Evolutionary conservation across 805 yeast genomes (phyloP).

Genomic region (Brettanomyces nanus): DNA sequence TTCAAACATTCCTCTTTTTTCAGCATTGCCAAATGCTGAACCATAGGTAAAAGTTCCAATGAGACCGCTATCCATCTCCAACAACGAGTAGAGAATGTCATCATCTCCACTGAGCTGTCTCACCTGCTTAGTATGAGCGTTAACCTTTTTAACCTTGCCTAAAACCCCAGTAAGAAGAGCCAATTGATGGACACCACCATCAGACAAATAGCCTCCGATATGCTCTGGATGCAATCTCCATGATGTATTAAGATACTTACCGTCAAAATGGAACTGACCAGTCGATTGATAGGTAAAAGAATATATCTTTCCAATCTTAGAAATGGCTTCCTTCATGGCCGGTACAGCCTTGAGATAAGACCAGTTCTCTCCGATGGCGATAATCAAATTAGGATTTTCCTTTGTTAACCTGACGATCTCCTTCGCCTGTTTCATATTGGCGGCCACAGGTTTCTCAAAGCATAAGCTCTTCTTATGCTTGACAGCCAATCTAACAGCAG

Average conservation of each 20-base stretch:
- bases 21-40: constrained; percentile 78
- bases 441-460: constrained; percentile 91
- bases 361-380: constrained; percentile 84
- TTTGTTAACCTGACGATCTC: constrained; percentile 65
- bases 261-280: constrained; percentile 56
- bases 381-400: constrained; percentile 50
- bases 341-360: constrained; percentile 55
- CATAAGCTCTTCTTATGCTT: constrained; percentile 69
- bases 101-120: constrained; percentile 73
- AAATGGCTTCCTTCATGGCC: constrained; percentile 46
- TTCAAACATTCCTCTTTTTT: constrained; percentile 55
- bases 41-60: constrained; percentile 87
- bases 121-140: constrained; percentile 73
- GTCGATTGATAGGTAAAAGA: constrained; percentile 69
- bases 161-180: constrained; percentile 77
- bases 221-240: constrained; percentile 93
- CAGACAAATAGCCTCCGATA: constrained; percentile 86
- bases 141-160: constrained; percentile 63
- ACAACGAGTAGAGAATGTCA: constrained; percentile 69
- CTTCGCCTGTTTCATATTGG: constrained; percentile 69
- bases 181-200: constrained; percentile 95
- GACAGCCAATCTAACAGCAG: constrained; percentile 61
- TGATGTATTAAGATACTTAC: constrained; percentile 57
- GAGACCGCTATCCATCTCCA: constrained; percentile 47
- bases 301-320: constrained; percentile 64